Base-by-base conservation (phyloP, 1,284 basidiomycete genomes). In the Baeospora myosura region DNA sequence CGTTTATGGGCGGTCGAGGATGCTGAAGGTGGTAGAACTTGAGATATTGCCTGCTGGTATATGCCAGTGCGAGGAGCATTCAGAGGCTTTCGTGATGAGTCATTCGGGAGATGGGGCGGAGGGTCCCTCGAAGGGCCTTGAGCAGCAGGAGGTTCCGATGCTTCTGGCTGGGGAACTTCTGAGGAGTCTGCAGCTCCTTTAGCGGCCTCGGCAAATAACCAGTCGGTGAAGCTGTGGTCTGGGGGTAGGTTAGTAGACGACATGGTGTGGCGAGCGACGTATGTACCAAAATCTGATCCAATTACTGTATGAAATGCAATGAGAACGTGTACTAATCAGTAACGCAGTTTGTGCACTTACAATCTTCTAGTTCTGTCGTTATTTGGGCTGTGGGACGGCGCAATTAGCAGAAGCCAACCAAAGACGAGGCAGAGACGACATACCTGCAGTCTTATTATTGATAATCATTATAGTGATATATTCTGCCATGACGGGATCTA, bases 401-500 rank as follows among this genome's bases (percentile, higher is more conserved):
- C 43, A 54, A 52, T 37, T 48, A 46, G 40, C 28, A 38, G 45
- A 24, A 49, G 42, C 25, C 18, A 12, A 25, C 17, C 35, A 39
- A 23, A 34, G 6, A 31, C 38, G 24, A 34, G 14, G 11, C 21
- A 35, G 12, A 14, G 33, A 1, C 8, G 30, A 65, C 81, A 28
- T 50, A 86, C 87, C 77, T 51, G 79, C 62, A 43, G 83, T 83
- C 68, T 91, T 92, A 63, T 88, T 86, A 60, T 92, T 92, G 48
- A 90, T 89, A 38, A 92, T 76, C 88, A 92, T 90, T 49, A 92
- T 91, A 17, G 87, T 87, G 47, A 90, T 88, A 56, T 89, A 92
- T 60, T 92, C 88, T 4, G 87, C 85, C 88, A 90, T 90, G 50
- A 88, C 84, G n/a, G 78, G 74, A 60, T 91, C 88, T 85, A 47